These are phyloP conservation scores for Kodamaea suecica DNA, from an alignment of 1,139 yeast species.

Conservation along the genomic window DNA sequence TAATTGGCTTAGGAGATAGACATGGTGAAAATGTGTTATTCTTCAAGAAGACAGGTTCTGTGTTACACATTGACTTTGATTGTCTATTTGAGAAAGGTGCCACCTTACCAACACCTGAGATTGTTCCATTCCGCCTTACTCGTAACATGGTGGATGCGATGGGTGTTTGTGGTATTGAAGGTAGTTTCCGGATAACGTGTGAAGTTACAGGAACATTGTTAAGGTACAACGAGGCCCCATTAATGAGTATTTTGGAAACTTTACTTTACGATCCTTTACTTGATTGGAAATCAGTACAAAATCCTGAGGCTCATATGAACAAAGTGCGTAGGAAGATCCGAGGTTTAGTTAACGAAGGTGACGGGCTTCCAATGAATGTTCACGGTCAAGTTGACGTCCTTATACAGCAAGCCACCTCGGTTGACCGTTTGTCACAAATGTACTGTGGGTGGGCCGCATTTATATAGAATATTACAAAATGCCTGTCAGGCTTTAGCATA, in stretches of 20 bases:
- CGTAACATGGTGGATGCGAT: slow-evolving; percentile 87
- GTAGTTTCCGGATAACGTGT: slow-evolving; percentile 78
- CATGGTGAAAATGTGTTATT: slow-evolving; percentile 90
- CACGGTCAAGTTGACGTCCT: slow-evolving; percentile 91
- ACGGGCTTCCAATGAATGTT: slow-evolving; percentile 83
- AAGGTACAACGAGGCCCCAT: slow-evolving; percentile 77
- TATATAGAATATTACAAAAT: no score
- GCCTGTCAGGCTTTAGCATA: no score
- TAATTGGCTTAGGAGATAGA: slow-evolving; percentile 88
- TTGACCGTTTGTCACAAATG: slow-evolving; percentile 75
- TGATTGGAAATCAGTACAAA: slow-evolving; percentile 54
- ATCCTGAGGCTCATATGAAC: slow-evolving; percentile 68
- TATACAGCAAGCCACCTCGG: slow-evolving; percentile 78
- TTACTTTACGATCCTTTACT: slow-evolving; percentile 89
- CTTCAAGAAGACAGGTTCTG: slow-evolving; percentile 69
- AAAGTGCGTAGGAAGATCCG: slow-evolving; percentile 77
- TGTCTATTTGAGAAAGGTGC: slow-evolving; percentile 88
- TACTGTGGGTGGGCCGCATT: slow-evolving; percentile 94
- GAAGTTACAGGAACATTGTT: slow-evolving; percentile 78
- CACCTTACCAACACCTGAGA: slow-evolving; percentile 73
- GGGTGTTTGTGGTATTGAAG: slow-evolving; percentile 90
- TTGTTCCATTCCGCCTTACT: slow-evolving; percentile 91
- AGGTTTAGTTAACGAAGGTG: slow-evolving; percentile 74
- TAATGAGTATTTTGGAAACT: slow-evolving; percentile 90
- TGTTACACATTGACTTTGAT: slow-evolving; percentile 94